Percentiles rank a stretch among this genome's conserved stretches.
phyloP scores from a whole-genome alignment of 192 early-diverging fungal genomes.

The Coemansia pectinata region DNA sequence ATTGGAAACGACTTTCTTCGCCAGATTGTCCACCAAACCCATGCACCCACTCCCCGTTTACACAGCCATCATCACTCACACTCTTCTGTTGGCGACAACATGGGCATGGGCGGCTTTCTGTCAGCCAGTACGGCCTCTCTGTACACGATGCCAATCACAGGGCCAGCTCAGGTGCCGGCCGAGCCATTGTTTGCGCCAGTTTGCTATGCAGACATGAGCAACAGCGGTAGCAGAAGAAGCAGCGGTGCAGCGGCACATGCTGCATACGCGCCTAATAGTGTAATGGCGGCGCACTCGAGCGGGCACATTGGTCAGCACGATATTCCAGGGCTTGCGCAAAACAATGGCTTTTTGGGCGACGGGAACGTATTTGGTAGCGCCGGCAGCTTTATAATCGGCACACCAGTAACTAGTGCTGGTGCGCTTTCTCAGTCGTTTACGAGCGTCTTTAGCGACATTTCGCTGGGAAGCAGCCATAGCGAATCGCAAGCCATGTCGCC shows the following conservation, averaged over 20 bases:
- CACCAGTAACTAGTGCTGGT: not conserved
- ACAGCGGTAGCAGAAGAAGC: not conserved
- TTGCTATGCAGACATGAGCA: conserved; percentile 28
- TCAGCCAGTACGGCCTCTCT: not conserved
- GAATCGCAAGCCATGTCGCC: not conserved
- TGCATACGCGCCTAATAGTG: conserved; percentile 20
- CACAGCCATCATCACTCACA: not conserved
- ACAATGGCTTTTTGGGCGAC: not conserved
- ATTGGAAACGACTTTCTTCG: not conserved
- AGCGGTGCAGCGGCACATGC: not conserved
- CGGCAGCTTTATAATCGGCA: not conserved
- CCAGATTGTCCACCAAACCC: not conserved
- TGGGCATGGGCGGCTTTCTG: not conserved
- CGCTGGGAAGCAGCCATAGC: conserved; percentile 10
- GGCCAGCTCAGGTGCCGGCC: conserved; percentile 20
- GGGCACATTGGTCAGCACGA: not conserved
- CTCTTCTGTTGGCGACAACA: not conserved
- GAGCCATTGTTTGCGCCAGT: conserved; percentile 36
- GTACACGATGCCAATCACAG: conserved; percentile 33
- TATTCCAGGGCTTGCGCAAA: conserved; percentile 21
- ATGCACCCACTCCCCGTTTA: not conserved
- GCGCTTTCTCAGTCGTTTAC: conserved; percentile 14
- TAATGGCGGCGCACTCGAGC: not conserved
- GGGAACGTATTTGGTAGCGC: not conserved
- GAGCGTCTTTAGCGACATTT: conserved; percentile 13